Evolutionary conservation across 2,329 filamentous ascomycete species (phyloP), one percentile per base, ranked within the genome.

Genomic region (Sclerotinia nivalis): DNA sequence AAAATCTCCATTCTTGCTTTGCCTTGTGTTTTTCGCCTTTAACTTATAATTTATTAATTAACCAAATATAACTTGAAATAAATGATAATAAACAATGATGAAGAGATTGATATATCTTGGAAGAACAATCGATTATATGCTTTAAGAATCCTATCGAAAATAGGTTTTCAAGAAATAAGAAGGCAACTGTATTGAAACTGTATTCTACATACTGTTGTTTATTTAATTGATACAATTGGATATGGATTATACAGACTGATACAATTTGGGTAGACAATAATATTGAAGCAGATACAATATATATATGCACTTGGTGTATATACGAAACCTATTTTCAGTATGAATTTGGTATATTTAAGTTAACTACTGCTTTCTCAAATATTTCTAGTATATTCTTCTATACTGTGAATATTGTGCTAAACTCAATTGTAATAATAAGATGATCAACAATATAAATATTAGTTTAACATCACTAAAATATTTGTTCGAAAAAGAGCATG

Each of bases 191-290:
- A 25, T 58, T 58, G 55, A 58, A 25, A 25, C 55, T 58, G 55
- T 58, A 58, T 58, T 22, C 55, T 37, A 58, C 28, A 58, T 58
- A 25, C n/a, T 58, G 15, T 37, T 58, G 55, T 37, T 22, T 8
- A 58, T 37, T 4, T 58, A 22, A 37, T 58, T 58, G 55, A 22
- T 58, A 22, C 28, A 58, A 22, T 58, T 40, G n/a, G 31, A 9
- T 22, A 58, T n/a, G 55, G 55, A 20, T 58, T 15, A 58, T 22
- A 37, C 55, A 22, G 31, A n/a, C n/a, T 58, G 55, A 40, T 25
- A 58, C 28, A 58, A 25, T 58, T 58, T 58, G 28, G 55, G n/a
- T n/a, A n/a, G n/a, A n/a, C n/a, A n/a, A n/a, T n/a, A 58, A 58
- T 18, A 9, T 58, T 25, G 55, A 34, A 15, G 55, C 55, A 58